A percentile compares a stretch with the other conserved stretches of the same genome.
Evolutionary conservation across 2,329 filamentous ascomycete genomes (phyloP).

Genomic region (Fusarium buxicola): DNA sequence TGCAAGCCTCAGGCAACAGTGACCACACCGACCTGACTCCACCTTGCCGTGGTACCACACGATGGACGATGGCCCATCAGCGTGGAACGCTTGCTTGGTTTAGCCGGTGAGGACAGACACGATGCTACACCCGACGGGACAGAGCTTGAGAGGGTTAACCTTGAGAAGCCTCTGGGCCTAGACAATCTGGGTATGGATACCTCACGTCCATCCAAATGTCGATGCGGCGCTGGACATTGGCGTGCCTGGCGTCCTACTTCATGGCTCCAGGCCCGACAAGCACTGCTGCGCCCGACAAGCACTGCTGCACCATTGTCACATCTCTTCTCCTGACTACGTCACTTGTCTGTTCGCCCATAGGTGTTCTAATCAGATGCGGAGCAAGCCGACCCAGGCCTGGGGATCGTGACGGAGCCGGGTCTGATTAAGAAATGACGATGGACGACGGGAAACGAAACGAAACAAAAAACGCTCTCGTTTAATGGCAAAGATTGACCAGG

Average conservation of each 20-base stretch:
- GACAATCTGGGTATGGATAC: slow-evolving; percentile 24
- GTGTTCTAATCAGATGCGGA: slow-evolving; percentile 35
- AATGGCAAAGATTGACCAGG: slow-evolving; percentile 16
- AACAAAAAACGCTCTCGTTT: slow-evolving; percentile 33
- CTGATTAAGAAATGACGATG: slow-evolving; percentile 7
- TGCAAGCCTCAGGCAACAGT: slow-evolving; percentile 20
- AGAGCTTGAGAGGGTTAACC: background rate
- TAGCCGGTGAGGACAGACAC: slow-evolving; percentile 3
- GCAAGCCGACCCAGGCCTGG: slow-evolving; percentile 21
- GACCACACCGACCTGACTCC: slow-evolving; percentile 34
- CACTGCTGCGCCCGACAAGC: slow-evolving; percentile 1
- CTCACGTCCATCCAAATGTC: slow-evolving; percentile 14
- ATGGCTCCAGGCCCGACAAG: no score
- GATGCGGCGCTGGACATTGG: slow-evolving; percentile 4
- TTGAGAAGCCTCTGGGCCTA: slow-evolving; percentile 5
- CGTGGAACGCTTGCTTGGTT: slow-evolving; percentile 1
- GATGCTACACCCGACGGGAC: slow-evolving; percentile 17
- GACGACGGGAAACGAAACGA: slow-evolving; percentile 33
- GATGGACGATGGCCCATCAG: slow-evolving; percentile 3
- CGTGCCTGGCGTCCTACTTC: no score
- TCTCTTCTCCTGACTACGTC: slow-evolving; percentile 14
- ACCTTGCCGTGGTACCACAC: slow-evolving; percentile 9
- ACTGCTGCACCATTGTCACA: slow-evolving; percentile 3
- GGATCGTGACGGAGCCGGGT: slow-evolving; percentile 16
- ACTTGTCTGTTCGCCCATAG: slow-evolving; percentile 20